Conservation (phyloP, 495 filamentous ascomycete species). For the Penicillium riverlandense region DNA sequence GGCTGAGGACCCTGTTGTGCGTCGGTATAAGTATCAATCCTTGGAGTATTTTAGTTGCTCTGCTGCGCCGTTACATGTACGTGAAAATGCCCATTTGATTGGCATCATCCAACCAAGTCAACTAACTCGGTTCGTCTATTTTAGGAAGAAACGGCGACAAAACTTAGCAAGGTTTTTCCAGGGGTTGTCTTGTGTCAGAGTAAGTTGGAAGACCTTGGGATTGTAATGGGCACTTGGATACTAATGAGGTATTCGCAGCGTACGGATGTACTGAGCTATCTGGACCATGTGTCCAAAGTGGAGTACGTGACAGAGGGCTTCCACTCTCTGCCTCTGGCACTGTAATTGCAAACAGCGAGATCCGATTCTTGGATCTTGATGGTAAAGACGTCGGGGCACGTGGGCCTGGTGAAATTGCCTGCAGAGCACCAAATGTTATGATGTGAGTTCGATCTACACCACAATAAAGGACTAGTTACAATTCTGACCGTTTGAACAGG, state of each 20-base stretch:
- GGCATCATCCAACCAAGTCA: too few relatives aligned
- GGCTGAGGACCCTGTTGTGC: slow-evolving; percentile 1
- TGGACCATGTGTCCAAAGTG: slow-evolving; percentile 4
- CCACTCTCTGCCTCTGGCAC: slow-evolving; percentile 6
- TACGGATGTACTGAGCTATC: slow-evolving; percentile 7
- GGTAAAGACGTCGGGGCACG: slow-evolving; percentile 3
- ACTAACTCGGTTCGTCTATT: too few relatives aligned
- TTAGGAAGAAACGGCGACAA: slow-evolving; percentile 1
- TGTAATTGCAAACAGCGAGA: slow-evolving; percentile 5
- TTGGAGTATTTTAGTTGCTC: slow-evolving; percentile 9
- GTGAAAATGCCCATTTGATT: background rate
- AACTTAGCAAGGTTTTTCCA: slow-evolving; percentile 2
- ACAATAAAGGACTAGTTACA: background rate
- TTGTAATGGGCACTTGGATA: too few relatives aligned
- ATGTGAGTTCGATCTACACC: background rate
- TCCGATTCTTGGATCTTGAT: slow-evolving; percentile 4
- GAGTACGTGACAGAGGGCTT: slow-evolving; percentile 1
- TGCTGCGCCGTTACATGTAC: slow-evolving; percentile 8
- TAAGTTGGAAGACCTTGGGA: background rate
- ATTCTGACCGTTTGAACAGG: background rate
- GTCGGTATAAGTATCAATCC: slow-evolving; percentile 2
- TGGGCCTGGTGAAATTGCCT: slow-evolving; percentile 5
- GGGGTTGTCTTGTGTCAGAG: slow-evolving; percentile 3
- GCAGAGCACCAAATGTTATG: slow-evolving; percentile 4
- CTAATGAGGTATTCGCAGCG: background rate